Conservation (phyloP, 2,329 filamentous ascomycete genomes). For the Cordyceps tenuipes region DNA sequence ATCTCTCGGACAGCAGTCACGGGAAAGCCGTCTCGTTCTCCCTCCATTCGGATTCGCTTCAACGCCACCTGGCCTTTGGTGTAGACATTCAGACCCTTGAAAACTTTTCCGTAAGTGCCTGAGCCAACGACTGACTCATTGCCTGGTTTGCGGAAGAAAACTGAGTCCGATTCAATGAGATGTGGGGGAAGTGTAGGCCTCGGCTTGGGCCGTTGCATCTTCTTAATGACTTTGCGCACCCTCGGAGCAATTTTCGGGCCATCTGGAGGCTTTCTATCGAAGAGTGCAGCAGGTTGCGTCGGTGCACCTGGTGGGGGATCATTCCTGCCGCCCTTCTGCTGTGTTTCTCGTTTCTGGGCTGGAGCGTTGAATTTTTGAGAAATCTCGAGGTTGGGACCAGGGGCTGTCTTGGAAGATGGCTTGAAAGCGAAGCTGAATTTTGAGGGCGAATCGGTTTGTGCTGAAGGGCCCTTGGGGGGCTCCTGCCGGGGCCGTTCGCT, state of each 20-base stretch:
- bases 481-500: constrained; percentile 1
- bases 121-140: constrained; percentile 95
- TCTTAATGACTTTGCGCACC: constrained; percentile 57
- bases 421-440: constrained; percentile 96
- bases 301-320: constrained; percentile 43
- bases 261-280: constrained; percentile 24
- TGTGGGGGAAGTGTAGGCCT: constrained; percentile 64
- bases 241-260: constrained; percentile 34
- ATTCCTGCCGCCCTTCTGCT: constrained; percentile 27
- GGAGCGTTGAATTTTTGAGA: constrained; percentile 61
- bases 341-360: constrained; percentile 36
- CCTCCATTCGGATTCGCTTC: constrained; percentile 90
- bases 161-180: constrained; percentile 71
- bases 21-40: constrained; percentile 82
- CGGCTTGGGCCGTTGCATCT: constrained; percentile 61
- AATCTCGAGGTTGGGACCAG: constrained; percentile 55
- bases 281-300: constrained; percentile 45
- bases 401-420: constrained; percentile 49
- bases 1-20: constrained; percentile 88
- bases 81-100: constrained; percentile 90
- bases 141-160: constrained; percentile 92
- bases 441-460: constrained; percentile 34
- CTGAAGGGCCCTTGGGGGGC: constrained; percentile 36
- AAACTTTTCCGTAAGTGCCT: constrained; percentile 92
- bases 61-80: constrained; percentile 75